Base-by-base conservation (phyloP, 768 basidiomycete species). In the Mycena venus region DNA sequence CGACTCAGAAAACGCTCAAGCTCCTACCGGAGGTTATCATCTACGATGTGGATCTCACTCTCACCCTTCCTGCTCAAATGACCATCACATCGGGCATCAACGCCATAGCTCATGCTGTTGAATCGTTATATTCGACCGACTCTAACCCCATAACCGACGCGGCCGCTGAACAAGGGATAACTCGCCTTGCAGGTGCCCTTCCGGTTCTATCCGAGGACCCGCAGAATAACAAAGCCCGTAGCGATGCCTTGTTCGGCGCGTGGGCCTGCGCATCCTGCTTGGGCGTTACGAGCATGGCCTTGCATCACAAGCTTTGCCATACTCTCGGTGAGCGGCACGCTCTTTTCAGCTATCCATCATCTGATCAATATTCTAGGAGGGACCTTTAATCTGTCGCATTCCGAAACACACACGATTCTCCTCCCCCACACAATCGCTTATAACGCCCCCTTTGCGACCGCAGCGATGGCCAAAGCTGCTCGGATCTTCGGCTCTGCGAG, bases 241-340 rank as follows among this genome's bases (percentile, higher is more conserved):
- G 80, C 72, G 81, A 84, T 34, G 83, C 83, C 11, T 72, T 83
- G 10, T 86, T 81, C 68, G 85, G 85, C n/a, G 86, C 86, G 12
- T 86, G 84, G 83, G 77, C 80, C 0, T 85, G 85, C 65, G 83
- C 81, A 4, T 77, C 80, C 0, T 85, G 83, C 69, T 68, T 84
- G 14, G 86, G 84, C 34, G 75, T 80, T 0, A 84, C 85, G 3
- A 80, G 81, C 12, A 83, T 86, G 83, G 79, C 79, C 11, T 70
- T 86, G 5, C 85, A 87, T 64, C 86, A 87, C 76, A 87, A 86
- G 75, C 81, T 87, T 11, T 85, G 83, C 67, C 84, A 85, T 74
- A 80, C 81, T 11, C 82, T 85, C 32, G 78, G 82, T 86, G 36
- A 74, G n/a, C n/a, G n/a, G 83, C 71, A 42, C 67, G 78, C 68